Conservation (phyloP, 2,329 filamentous ascomycete species). For the Xylaria sp. region DNA sequence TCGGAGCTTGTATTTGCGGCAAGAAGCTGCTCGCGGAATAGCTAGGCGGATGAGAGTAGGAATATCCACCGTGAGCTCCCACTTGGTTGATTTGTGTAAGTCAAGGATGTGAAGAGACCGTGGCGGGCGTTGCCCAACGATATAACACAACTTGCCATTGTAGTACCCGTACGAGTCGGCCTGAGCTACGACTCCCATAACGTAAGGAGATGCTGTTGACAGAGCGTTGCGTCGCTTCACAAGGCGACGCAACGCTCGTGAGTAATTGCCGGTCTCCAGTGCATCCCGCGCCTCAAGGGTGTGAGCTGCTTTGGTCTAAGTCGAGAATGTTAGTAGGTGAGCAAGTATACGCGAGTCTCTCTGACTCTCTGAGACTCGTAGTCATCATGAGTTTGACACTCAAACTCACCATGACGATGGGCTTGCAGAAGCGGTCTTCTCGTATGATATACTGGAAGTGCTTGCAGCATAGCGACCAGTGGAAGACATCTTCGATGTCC, state of each 20-base stretch:
- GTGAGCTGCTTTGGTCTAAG: slow-evolving; percentile 32
- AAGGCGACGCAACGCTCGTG: slow-evolving; percentile 52
- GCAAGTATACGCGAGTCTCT: slow-evolving; percentile 11
- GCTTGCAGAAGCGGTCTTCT: slow-evolving; percentile 52
- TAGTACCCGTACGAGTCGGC: slow-evolving; percentile 58
- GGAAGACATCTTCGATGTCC: slow-evolving; percentile 52
- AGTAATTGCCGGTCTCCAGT: slow-evolving; percentile 35
- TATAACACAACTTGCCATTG: slow-evolving; percentile 61
- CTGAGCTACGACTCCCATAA: slow-evolving; percentile 53
- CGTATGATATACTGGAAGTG: slow-evolving; percentile 46
- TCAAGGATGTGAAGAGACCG: slow-evolving; percentile 52
- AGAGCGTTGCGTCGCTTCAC: slow-evolving; percentile 58
- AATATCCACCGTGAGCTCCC: slow-evolving; percentile 54
- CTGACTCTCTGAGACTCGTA: too few species aligned
- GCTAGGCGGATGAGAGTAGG: slow-evolving; percentile 36
- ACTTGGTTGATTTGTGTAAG: slow-evolving; percentile 43
- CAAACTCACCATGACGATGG: slow-evolving; percentile 50
- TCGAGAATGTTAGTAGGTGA: slow-evolving; percentile 23
- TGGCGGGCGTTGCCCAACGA: slow-evolving; percentile 37
- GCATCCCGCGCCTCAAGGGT: slow-evolving; percentile 34
- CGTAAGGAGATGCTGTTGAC: slow-evolving; percentile 56
- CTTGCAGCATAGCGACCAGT: slow-evolving; percentile 48
- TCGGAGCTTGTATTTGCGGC: slow-evolving; percentile 42
- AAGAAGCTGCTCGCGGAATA: slow-evolving; percentile 33
- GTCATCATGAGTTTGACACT: background rate